Conservation (phyloP, 441 rosid genomes). For the Arabidopsis hybrid region DNA sequence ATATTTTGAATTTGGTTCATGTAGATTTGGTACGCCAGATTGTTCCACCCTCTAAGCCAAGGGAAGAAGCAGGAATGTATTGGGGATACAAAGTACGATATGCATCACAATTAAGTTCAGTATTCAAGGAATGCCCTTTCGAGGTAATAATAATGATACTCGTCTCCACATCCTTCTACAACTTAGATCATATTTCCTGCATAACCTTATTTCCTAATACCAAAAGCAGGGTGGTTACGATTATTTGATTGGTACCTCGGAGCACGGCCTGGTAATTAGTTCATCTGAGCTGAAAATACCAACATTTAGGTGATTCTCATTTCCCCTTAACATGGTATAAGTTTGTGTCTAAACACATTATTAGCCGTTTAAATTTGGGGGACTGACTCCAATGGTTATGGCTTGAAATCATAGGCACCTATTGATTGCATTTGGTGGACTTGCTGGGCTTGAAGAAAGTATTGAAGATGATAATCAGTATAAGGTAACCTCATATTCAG, state of each 20-base stretch:
- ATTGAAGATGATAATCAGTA: slow-evolving; percentile 73
- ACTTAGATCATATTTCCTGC: background rate
- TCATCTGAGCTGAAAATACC: slow-evolving; percentile 82
- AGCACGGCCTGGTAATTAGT: slow-evolving; percentile 76
- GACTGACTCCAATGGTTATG: slow-evolving; percentile 32
- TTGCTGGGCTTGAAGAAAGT: slow-evolving; percentile 94
- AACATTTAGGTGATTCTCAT: slow-evolving; percentile 64
- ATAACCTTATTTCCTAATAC: slow-evolving; percentile 29
- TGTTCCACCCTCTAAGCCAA: slow-evolving; percentile 75
- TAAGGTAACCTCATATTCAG: slow-evolving; percentile 55
- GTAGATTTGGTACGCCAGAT: slow-evolving; percentile 71
- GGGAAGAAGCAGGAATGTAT: slow-evolving; percentile 79
- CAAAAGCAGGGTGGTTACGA: slow-evolving; percentile 88
- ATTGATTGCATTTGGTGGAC: slow-evolving; percentile 97
- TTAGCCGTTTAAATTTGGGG: slow-evolving; percentile 8
- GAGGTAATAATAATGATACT: slow-evolving; percentile 51
- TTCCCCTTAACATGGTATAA: slow-evolving; percentile 11
- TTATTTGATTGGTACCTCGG: slow-evolving; percentile 90
- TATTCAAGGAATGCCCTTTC: slow-evolving; percentile 67
- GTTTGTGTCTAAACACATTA: slow-evolving; percentile 15
- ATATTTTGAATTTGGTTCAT: slow-evolving; percentile 46
- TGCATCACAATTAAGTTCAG: slow-evolving; percentile 80
- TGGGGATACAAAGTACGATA: slow-evolving; percentile 98
- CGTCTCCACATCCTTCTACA: slow-evolving; percentile 9
- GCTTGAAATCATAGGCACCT: slow-evolving; percentile 65